These are phyloP conservation scores for Russula brevipes DNA, from an alignment of 768 basidiomycete species.

Conservation along the genomic window DNA sequence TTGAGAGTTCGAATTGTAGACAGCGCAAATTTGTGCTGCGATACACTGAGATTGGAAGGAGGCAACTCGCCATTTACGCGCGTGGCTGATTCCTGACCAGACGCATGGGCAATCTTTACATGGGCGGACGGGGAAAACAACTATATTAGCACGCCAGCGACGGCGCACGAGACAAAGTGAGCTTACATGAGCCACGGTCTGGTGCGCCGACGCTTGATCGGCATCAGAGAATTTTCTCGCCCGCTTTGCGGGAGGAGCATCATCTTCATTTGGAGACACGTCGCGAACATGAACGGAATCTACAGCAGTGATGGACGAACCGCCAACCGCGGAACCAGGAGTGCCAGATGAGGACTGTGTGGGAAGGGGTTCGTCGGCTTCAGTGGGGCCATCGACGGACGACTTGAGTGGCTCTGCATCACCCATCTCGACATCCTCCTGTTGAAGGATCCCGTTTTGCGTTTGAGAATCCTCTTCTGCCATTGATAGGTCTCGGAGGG, in stretches of 20 bases:
- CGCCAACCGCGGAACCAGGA: constrained; percentile 30
- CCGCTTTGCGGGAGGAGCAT: constrained; percentile 75
- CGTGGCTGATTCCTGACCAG: constrained; percentile 16
- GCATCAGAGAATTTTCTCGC: constrained; percentile 71
- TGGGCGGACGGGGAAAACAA: constrained; percentile 27
- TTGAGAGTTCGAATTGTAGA: constrained; percentile 77
- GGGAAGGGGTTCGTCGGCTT: constrained; percentile 28
- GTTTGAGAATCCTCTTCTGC: constrained; percentile 35
- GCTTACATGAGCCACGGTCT: constrained; percentile 71
- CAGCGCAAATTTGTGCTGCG: constrained; percentile 76
- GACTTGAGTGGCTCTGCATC: constrained; percentile 28
- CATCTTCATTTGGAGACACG: constrained; percentile 41
- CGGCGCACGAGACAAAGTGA: constrained; percentile 44
- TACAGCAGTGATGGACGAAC: constrained; percentile 33
- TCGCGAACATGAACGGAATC: constrained; percentile 29
- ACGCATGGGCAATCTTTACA: constrained; percentile 21
- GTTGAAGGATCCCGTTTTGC: constrained; percentile 1
- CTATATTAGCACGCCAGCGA: constrained; percentile 56
- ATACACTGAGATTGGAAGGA: constrained; percentile 49
- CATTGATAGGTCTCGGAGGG: constrained; percentile 54
- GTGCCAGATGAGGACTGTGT: constrained; percentile 27
- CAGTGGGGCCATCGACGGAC: constrained; percentile 23
- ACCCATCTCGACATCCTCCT: constrained; percentile 27
- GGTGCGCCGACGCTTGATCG: constrained; percentile 62
- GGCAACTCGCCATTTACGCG: constrained; percentile 28